phyloP scores from a whole-genome alignment of 75 land plant genomes.

The Azolla pinnata region DNA sequence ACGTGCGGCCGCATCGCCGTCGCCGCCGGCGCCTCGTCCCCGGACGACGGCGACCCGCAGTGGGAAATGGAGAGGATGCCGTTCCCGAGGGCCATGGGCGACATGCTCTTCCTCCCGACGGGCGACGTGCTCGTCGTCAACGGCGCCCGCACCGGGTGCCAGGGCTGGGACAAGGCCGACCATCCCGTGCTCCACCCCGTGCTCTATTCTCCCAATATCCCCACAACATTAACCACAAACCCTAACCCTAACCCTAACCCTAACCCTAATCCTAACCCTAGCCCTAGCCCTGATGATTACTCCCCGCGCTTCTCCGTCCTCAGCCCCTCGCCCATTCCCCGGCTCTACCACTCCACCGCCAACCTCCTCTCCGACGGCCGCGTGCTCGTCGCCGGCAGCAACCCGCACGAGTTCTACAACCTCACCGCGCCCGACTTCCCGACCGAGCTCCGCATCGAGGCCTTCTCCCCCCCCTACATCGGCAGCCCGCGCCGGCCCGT shows the following conservation, averaged over 20 bases:
- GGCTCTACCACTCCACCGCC: constrained; percentile 44
- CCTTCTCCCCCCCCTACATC: constrained; percentile 31
- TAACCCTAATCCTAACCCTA: too few species aligned
- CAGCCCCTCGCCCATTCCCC: constrained; percentile 18
- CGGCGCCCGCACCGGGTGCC: constrained; percentile 36
- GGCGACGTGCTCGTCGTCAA: constrained; percentile 42
- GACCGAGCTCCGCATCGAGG: constrained; percentile 34
- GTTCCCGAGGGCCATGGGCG: constrained; percentile 28
- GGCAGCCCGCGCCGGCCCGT: constrained; percentile 5
- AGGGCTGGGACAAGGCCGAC: constrained; percentile 38
- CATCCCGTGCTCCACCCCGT: constrained; percentile 27
- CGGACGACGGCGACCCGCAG: too few species aligned
- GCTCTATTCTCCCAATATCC: constrained; percentile 18
- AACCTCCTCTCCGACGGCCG: constrained; percentile 39
- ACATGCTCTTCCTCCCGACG: constrained; percentile 40
- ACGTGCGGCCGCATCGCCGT: constrained; percentile 34
- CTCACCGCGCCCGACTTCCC: constrained; percentile 28
- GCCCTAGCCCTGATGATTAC: too few species aligned
- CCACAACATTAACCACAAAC: too few species aligned
- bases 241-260: too few species aligned
- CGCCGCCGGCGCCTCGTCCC: constrained; percentile 9
- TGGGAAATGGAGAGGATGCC: constrained; percentile 53
- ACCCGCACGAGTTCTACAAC: constrained; percentile 27
- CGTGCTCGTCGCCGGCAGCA: constrained; percentile 41
- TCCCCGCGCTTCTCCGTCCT: constrained; percentile 14